Percentiles rank a stretch among this genome's conserved stretches.
Conservation (phyloP, 192 early-diverging fungal species). For the Rhizoclosmatium globosum region DNA sequence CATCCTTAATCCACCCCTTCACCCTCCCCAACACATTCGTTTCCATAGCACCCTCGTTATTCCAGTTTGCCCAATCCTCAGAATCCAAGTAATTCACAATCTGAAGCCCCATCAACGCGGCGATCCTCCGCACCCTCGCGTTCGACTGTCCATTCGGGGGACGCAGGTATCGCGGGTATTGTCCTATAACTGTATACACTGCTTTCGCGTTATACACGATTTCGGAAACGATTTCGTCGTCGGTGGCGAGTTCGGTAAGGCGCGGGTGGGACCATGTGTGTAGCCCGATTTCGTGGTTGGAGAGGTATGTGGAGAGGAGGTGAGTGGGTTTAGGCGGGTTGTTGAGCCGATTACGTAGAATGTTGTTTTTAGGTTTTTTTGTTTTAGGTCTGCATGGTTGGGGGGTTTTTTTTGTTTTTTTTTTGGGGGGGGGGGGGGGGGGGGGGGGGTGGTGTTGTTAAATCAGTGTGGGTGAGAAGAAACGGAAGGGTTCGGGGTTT, state of each 20-base stretch:
- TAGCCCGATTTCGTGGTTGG: conserved; percentile 52
- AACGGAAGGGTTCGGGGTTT: too few relatives aligned
- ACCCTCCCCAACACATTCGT: neutral
- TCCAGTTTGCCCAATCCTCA: neutral
- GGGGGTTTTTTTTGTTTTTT: too few relatives aligned
- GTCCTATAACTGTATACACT: conserved; percentile 44
- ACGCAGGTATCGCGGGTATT: conserved; percentile 30
- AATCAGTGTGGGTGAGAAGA: too few relatives aligned
- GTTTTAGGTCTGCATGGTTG: neutral
- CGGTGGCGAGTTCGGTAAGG: conserved; percentile 62
- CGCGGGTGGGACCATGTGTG: conserved; percentile 67
- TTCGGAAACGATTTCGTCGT: conserved; percentile 72
- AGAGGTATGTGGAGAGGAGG: conserved; percentile 52
- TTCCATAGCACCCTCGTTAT: neutral
- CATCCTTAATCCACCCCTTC: neutral
- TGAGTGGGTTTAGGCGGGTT: conserved; percentile 49
- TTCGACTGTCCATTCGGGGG: conserved; percentile 27
- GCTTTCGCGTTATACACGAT: conserved; percentile 67
- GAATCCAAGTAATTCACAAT: neutral
- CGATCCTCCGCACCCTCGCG: conserved; percentile 27
- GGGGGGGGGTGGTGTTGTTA: too few relatives aligned
- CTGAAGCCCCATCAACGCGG: neutral
- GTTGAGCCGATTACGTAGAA: conserved; percentile 62
- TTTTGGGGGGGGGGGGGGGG: too few relatives aligned
- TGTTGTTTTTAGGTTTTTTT: conserved; percentile 29